phyloP scores from a whole-genome alignment of 768 basidiomycete genomes.

The Hygrophorus russula region DNA sequence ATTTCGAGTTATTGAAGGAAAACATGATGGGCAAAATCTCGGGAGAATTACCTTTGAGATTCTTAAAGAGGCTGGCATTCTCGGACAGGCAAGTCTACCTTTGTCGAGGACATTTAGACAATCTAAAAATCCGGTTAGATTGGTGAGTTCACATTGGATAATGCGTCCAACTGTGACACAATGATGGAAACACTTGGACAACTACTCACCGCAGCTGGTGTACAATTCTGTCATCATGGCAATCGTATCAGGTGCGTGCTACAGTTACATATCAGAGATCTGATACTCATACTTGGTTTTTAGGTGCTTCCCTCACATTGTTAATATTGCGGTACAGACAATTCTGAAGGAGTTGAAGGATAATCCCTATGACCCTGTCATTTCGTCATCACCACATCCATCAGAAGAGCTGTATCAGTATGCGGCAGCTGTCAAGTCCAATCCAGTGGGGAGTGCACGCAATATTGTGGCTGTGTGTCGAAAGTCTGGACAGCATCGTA shows the following conservation, averaged over 20 bases:
- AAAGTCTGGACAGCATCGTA: slow-evolving; percentile 19
- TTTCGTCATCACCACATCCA: slow-evolving; percentile 2
- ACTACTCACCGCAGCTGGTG: slow-evolving; percentile 2
- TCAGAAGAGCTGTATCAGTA: slow-evolving; percentile 9
- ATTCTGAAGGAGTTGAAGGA: slow-evolving; percentile 9
- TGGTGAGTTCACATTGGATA: slow-evolving; percentile 22
- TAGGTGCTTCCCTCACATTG: slow-evolving; percentile 19
- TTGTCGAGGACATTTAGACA: neutral
- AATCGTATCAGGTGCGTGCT: slow-evolving; percentile 11
- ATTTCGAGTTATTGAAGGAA: slow-evolving; percentile 19
- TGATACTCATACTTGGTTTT: slow-evolving; percentile 1
- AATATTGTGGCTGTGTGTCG: slow-evolving; percentile 19
- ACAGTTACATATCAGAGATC: neutral
- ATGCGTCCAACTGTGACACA: slow-evolving; percentile 24
- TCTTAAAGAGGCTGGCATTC: slow-evolving; percentile 12
- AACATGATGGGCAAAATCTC: slow-evolving; percentile 19
- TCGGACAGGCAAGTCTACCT: slow-evolving; percentile 12
- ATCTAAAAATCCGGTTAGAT: too few relatives aligned
- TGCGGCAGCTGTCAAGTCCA: slow-evolving; percentile 11
- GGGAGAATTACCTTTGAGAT: slow-evolving; percentile 15
- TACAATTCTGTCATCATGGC: slow-evolving; percentile 12
- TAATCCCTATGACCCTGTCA: slow-evolving; percentile 5
- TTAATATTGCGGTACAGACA: slow-evolving; percentile 16
- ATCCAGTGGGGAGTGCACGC: slow-evolving; percentile 15
- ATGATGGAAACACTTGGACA: slow-evolving; percentile 16